Evolutionary conservation across 1,284 basidiomycete species (phyloP).

Genomic region (Papiliotrema laurentii): DNA sequence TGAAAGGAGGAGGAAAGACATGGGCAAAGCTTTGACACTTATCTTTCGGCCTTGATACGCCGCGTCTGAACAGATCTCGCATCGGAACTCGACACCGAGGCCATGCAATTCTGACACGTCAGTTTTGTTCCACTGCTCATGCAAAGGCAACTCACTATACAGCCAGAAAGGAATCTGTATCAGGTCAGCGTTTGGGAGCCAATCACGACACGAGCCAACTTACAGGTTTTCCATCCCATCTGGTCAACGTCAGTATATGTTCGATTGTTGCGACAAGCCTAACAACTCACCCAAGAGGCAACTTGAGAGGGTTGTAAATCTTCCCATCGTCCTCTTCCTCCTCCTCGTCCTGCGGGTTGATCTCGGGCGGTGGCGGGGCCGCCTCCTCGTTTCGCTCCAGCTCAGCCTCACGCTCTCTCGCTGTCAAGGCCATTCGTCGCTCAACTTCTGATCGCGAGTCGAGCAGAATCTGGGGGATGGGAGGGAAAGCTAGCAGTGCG

Average conservation of each 20-base stretch:
- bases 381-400: conserved; percentile 74
- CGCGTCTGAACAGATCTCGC: conserved; percentile 89
- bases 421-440: conserved; percentile 89
- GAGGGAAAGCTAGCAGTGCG: conserved; percentile 58
- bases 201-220: background rate
- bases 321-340: conserved; percentile 91
- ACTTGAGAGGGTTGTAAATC: conserved; percentile 95
- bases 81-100: conserved; percentile 92
- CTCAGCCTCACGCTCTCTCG: conserved; percentile 93
- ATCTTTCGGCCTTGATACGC: conserved; percentile 14
- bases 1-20: background rate
- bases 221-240: conserved; percentile 31
- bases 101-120: background rate
- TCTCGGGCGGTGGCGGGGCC: conserved; percentile 50
- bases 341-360: conserved; percentile 57
- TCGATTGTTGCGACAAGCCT: background rate
- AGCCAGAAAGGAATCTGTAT: conserved; percentile 99
- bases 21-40: no score
- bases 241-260: conserved; percentile 4
- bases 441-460: conserved; percentile 96
- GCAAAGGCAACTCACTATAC: conserved; percentile 96
- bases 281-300: conserved; percentile 80
- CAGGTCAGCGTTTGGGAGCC: conserved; percentile 58
- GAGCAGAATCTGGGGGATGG: conserved; percentile 61
- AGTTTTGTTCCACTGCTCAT: conserved; percentile 54